Evolutionary conservation across 2,329 filamentous ascomycete species (phyloP), one percentile per base, ranked within the genome.

Genomic region (Aspergillus sp.): DNA sequence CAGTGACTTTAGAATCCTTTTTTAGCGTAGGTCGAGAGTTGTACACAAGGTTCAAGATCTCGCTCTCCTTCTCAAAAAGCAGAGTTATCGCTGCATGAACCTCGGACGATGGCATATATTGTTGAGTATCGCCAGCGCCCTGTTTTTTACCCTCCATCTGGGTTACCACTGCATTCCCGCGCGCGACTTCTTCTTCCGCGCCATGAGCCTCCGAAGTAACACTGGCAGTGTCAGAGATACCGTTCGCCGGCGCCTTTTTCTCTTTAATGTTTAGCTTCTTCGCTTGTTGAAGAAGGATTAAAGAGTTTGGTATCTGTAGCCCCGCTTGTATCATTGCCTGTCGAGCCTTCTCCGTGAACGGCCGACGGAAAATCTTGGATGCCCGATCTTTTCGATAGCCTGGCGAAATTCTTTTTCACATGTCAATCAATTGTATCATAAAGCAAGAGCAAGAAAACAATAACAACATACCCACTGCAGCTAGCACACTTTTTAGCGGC

Each of bases 291-390:
- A 85, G 76, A 58, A 88, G 78, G 12, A 89, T 74, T 66, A 96
- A 80, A 3, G 90, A 88, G 69, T 95, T 90, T 51, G 83, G 82
- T 36, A 85, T 80, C 65, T 86, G 88, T 70, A 92, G 84, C 54
- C 85, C 83, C 48, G 75, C 74, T 64, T 89, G 85, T 3, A 86
- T 83, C 89, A 96, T 96, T 60, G 88, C 86, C 42, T 86, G 83
- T 71, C 87, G 86, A 36, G 95, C 87, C 73, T 96, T 96, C 47
- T 82, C 76, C 47, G 82, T 84, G 56, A 97, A 78, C 2, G 89
- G 81, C 70, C 90, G 95, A 71, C 93, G 88, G 74, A 98, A 99
- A 53, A 99, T 92, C 75, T 98, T 99, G 70, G 93, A 89, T 67
- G 87, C 95, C 43, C 89, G 84, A 68, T 99, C 93, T 73, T 96